Percentiles rank a stretch among this genome's conserved stretches.
These are phyloP conservation scores for Yarrowia divulgata DNA, from an alignment of 805 yeast species.

Conservation along the genomic window DNA sequence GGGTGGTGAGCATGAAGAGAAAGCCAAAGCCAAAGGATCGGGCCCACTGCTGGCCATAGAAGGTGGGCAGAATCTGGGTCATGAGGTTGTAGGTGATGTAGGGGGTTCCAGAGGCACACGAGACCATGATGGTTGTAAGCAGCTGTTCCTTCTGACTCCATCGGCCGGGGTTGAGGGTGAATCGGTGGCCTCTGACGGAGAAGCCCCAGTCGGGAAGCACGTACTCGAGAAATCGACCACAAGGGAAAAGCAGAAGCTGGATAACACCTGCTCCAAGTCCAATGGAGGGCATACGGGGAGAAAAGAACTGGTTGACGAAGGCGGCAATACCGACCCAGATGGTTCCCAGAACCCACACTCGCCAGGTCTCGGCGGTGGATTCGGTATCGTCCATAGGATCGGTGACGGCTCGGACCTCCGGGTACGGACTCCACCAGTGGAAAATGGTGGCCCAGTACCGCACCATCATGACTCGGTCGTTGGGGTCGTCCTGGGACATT, in stretches of 20 bases:
- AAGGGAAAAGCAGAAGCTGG: slow-evolving; percentile 59
- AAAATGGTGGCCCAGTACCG: slow-evolving; percentile 45
- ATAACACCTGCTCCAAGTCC: slow-evolving; percentile 54
- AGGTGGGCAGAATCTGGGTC: slow-evolving; percentile 49
- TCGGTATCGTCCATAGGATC: slow-evolving; percentile 59
- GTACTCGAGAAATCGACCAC: slow-evolving; percentile 56
- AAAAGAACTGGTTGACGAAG: slow-evolving; percentile 63
- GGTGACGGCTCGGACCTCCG: slow-evolving; percentile 65
- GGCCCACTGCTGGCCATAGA: slow-evolving; percentile 48
- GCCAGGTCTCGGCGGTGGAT: slow-evolving; percentile 56
- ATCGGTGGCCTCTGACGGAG: slow-evolving; percentile 53
- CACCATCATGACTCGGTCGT: slow-evolving; percentile 9
- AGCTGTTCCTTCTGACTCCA: slow-evolving; percentile 72
- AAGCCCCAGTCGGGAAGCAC: slow-evolving; percentile 58
- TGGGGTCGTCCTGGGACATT: slow-evolving; percentile 8
- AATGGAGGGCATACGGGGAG: slow-evolving; percentile 62
- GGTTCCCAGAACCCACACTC: slow-evolving; percentile 53
- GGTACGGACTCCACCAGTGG: slow-evolving; percentile 58
- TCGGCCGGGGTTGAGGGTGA: slow-evolving; percentile 66
- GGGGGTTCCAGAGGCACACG: slow-evolving; percentile 46
- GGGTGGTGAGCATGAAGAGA: slow-evolving; percentile 61
- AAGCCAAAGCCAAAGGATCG: slow-evolving; percentile 60
- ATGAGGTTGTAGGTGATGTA: slow-evolving; percentile 43
- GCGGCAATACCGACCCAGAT: slow-evolving; percentile 61
- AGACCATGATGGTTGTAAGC: slow-evolving; percentile 58